Evolutionary conservation across 2,329 filamentous ascomycete species (phyloP).

Genomic region (Aureobasidium sp.): DNA sequence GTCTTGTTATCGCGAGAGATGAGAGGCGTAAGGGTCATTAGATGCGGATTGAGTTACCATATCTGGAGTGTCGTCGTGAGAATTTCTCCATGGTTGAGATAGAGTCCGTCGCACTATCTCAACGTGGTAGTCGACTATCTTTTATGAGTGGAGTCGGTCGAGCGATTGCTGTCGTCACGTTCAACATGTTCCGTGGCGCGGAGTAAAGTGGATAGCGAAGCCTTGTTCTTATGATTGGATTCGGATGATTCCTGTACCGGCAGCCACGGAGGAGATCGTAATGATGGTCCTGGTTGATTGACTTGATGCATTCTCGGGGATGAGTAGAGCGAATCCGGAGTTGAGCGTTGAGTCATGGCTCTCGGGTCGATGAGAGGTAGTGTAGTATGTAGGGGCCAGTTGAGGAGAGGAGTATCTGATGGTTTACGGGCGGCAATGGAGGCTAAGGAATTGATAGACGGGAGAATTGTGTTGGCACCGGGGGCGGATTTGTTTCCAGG

Average conservation of each 20-base stretch:
- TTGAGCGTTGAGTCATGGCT: not conserved
- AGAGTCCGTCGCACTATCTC: too few species aligned
- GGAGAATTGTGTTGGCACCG: not conserved
- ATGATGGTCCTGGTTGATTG: not conserved
- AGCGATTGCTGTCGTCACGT: not conserved
- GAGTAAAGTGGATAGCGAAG: constrained; percentile 6
- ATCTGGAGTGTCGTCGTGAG: not conserved
- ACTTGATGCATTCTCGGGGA: not conserved
- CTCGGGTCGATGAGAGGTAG: constrained; percentile 10
- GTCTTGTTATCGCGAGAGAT: constrained; percentile 8
- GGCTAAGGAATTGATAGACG: not conserved
- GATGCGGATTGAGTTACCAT: not conserved
- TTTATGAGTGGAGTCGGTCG: not conserved
- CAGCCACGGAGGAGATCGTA: not conserved
- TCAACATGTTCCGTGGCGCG: constrained; percentile 18
- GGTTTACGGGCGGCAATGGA: not conserved
- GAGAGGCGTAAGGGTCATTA: not conserved
- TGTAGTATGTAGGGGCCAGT: constrained; percentile 19
- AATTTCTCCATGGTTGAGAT: too few species aligned
- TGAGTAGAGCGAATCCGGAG: not conserved
- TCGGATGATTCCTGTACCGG: not conserved
- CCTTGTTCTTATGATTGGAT: not conserved
- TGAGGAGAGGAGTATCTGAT: not conserved
- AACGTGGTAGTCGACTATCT: not conserved
- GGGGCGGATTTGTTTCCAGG: not conserved